Evolutionary conservation across 2,329 filamentous ascomycete species (phyloP).

Genomic region (Rutstroemia sydowiana): DNA sequence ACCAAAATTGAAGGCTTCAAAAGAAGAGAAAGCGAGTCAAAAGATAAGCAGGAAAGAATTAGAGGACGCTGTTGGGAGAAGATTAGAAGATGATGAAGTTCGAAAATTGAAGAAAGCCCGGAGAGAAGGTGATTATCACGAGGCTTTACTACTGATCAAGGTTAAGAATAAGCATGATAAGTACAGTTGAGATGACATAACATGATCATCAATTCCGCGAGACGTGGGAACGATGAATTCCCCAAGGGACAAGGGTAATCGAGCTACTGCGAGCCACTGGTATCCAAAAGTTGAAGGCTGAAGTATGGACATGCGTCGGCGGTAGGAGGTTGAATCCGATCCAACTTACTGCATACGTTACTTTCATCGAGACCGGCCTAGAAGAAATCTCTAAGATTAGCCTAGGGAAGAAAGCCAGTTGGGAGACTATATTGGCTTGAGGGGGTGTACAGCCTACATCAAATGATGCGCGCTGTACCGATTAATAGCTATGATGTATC

Average conservation of each 20-base stretch:
- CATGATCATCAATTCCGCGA: neutral
- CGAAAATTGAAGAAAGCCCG: constrained; percentile 73
- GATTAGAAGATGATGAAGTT: constrained; percentile 79
- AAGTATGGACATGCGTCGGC: too few species aligned
- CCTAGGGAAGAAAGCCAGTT: too few species aligned
- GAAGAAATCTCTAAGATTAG: too few species aligned
- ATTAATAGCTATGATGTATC: too few species aligned
- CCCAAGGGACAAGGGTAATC: neutral
- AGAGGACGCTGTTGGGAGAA: constrained; percentile 70
- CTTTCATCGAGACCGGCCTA: too few species aligned
- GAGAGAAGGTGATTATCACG: constrained; percentile 83
- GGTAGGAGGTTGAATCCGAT: too few species aligned
- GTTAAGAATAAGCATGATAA: constrained; percentile 93
- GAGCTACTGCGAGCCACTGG: too few species aligned
- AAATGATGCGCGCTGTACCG: too few species aligned
- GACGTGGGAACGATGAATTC: neutral
- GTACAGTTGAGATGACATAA: constrained; percentile 41
- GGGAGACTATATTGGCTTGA: too few species aligned
- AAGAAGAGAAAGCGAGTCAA: constrained; percentile 74
- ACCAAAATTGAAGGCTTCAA: constrained; percentile 68
- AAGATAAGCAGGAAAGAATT: constrained; percentile 83
- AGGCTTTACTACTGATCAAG: constrained; percentile 76
- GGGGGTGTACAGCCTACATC: too few species aligned
- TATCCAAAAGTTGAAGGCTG: too few species aligned
- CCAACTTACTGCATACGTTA: too few species aligned